Evolutionary conservation across 192 early-diverging fungal species (phyloP).

Genomic region (Entomortierella lignicola): DNA sequence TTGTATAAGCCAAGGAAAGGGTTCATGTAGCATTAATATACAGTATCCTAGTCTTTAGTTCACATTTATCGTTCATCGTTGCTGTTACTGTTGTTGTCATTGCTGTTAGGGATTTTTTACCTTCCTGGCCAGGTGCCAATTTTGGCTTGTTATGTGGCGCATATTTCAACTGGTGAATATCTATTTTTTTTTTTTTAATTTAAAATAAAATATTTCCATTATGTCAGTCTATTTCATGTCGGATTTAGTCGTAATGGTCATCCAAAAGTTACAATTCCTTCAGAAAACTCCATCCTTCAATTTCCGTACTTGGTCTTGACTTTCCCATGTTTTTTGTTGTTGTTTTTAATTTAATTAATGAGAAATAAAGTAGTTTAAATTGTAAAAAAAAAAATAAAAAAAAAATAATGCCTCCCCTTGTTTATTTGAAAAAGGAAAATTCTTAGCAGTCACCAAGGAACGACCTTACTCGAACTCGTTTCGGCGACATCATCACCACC

Average conservation of each 20-base stretch:
- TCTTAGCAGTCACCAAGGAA: constrained; percentile 23
- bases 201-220: too few species aligned
- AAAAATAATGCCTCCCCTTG: neutral
- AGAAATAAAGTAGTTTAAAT: neutral
- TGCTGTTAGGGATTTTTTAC: too few species aligned
- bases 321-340: constrained; percentile 26
- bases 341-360: too few species aligned
- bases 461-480: constrained; percentile 7
- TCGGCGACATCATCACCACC: constrained; percentile 39
- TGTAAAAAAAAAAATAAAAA: constrained; percentile 22
- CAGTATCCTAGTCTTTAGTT: too few species aligned
- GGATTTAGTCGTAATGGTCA: neutral
- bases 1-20: neutral
- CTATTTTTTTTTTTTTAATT: constrained; percentile 1
- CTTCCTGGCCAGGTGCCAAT: constrained; percentile 22
- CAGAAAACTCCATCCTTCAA: neutral
- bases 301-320: constrained; percentile 38
- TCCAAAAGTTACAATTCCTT: neutral
- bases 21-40: too few species aligned
- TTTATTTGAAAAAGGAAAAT: constrained; percentile 13
- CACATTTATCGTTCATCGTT: too few species aligned
- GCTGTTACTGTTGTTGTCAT: neutral
- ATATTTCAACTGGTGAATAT: constrained; percentile 50
- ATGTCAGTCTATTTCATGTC: neutral
- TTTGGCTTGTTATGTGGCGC: constrained; percentile 50